A percentile compares a stretch with the other conserved stretches of the same genome.
phyloP scores from a whole-genome alignment of 2,329 filamentous ascomycete species.

The Aureobasidium melanogenum region DNA sequence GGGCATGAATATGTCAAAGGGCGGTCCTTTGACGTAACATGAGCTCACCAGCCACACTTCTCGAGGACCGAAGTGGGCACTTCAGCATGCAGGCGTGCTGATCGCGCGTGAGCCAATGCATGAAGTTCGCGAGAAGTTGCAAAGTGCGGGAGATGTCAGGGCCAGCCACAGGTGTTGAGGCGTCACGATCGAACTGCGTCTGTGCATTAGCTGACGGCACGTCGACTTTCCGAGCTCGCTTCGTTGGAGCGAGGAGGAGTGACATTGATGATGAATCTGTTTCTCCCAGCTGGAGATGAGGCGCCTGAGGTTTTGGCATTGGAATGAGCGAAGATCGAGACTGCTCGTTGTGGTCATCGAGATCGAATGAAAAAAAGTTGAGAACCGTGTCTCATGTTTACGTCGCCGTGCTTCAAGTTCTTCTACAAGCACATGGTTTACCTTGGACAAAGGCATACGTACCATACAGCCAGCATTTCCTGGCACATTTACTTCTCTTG shows the following conservation, averaged over 20 bases:
- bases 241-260: background rate
- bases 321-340: background rate
- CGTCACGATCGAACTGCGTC: constrained; percentile 1
- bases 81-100: constrained; percentile 7
- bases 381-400: background rate
- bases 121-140: background rate
- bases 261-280: background rate
- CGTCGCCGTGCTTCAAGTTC: background rate
- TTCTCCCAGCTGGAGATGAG: background rate
- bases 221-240: background rate
- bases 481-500: background rate
- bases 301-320: background rate
- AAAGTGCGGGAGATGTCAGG: background rate
- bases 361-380: background rate
- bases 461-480: background rate
- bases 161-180: constrained; percentile 6
- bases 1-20: constrained; percentile 5
- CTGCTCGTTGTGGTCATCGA: background rate
- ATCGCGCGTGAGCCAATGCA: constrained; percentile 5
- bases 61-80: constrained; percentile 8
- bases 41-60: constrained; percentile 12
- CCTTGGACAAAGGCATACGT: background rate
- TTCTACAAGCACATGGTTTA: background rate
- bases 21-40: constrained; percentile 12
- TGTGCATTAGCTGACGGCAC: background rate